These are phyloP conservation scores for Rhodotorula babjevae DNA, from an alignment of 768 basidiomycete species.

Conservation along the genomic window DNA sequence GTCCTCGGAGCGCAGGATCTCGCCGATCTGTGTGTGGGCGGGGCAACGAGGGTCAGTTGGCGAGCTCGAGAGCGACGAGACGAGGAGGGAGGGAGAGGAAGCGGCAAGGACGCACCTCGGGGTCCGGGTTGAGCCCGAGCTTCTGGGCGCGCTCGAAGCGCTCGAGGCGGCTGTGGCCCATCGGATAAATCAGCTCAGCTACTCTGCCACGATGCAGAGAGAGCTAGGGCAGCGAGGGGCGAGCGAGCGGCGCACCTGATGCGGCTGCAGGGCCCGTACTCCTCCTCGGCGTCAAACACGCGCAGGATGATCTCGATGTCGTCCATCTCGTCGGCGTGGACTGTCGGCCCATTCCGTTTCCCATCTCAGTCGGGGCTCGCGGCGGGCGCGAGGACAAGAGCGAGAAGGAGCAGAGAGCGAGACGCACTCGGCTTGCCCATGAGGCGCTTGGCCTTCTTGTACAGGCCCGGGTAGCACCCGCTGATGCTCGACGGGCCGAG, in stretches of 20 bases:
- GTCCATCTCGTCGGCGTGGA: slow-evolving; percentile 30
- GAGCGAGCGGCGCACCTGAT: slow-evolving; percentile 45
- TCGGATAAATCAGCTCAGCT: slow-evolving; percentile 1
- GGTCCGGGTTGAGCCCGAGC: slow-evolving; percentile 73
- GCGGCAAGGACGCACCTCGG: slow-evolving; percentile 54
- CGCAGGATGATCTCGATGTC: slow-evolving; percentile 37
- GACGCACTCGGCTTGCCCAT: slow-evolving; percentile 65
- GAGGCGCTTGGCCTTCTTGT: slow-evolving; percentile 53
- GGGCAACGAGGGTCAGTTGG: slow-evolving; percentile 6
- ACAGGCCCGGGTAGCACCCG: slow-evolving; percentile 55
- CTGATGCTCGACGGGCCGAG: not conserved
- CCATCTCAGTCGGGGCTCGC: too few species aligned
- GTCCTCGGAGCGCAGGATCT: slow-evolving; percentile 69
- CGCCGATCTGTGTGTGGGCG: slow-evolving; percentile 57
- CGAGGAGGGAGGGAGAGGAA: too few species aligned
- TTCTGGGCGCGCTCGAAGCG: slow-evolving; percentile 79
- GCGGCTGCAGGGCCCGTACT: slow-evolving; percentile 75
- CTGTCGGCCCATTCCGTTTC: too few species aligned
- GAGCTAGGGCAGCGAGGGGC: not conserved
- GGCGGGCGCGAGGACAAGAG: too few species aligned
- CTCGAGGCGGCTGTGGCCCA: slow-evolving; percentile 57
- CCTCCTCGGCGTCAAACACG: slow-evolving; percentile 72
- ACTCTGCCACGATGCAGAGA: not conserved
- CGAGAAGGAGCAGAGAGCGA: too few species aligned
- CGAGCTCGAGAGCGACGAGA: not conserved